Evolutionary conservation across 345 rosid genomes (phyloP).

Genomic region (Gossypium longicalyx): DNA sequence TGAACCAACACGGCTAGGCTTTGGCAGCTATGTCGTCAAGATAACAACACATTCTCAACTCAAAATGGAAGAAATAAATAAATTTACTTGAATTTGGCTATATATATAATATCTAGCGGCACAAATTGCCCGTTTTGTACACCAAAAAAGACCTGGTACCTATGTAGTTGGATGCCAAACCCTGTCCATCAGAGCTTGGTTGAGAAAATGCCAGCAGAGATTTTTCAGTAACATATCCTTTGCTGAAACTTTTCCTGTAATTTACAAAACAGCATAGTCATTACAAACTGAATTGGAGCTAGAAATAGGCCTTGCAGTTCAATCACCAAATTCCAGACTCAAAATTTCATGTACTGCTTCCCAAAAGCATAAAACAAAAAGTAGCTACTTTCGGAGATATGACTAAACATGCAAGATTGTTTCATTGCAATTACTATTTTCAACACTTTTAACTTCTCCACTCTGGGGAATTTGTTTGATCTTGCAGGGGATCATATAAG

Average conservation of each 20-base stretch:
- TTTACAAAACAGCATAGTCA: background rate
- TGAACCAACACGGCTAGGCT: too few species aligned
- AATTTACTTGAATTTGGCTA: background rate
- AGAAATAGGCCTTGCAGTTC: too few species aligned
- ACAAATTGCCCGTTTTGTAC: conserved; percentile 39
- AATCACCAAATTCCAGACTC: background rate
- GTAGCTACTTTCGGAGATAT: background rate
- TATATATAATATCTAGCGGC: background rate
- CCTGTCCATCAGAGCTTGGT: conserved; percentile 64
- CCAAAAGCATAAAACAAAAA: background rate
- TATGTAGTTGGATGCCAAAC: conserved; percentile 53
- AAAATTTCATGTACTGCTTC: background rate
- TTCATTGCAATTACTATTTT: too few species aligned
- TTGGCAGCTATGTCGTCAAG: too few species aligned
- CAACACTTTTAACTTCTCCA: too few species aligned
- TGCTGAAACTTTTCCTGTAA: conserved; percentile 63
- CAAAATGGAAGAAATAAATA: too few species aligned
- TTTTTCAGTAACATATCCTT: conserved; percentile 37
- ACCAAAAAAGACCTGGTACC: conserved; percentile 47
- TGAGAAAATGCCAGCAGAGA: conserved; percentile 74
- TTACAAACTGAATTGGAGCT: background rate
- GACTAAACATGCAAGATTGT: too few species aligned
- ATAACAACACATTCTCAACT: too few species aligned
- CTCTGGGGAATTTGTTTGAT: too few species aligned
- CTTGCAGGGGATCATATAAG: too few species aligned